Base-by-base conservation (phyloP, 176 grass and related monocot species). In the Metroxylon sagu region DNA sequence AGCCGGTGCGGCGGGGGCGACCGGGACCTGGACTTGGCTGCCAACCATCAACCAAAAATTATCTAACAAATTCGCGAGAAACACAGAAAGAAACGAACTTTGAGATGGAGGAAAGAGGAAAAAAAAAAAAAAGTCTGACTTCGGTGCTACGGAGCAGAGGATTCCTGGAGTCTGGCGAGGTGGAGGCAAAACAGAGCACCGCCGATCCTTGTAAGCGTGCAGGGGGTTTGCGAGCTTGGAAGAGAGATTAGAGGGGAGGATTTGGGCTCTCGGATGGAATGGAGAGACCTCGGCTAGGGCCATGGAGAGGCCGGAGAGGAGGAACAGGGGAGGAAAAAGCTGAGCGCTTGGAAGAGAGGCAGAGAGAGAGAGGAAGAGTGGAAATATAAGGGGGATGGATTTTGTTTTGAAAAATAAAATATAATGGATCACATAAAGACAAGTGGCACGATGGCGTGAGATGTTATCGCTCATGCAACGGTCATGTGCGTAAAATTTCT, bases 131-230 rank as follows among this genome's bases (percentile, higher is more conserved):
- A 3, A 29, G 6, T 16, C 71, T 58, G 14, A 81, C 78, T 81
- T 82, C 1, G 67, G 48, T 1, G 83, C 75, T 54, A 91, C 75
- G 54, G 87, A 90, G 87, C 83, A 88, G 14, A 67, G 74, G 54
- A 84, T 28, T 48, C 62, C n/a, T 56, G 62, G 74, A 56, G 64
- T 49, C 53, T 76, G 50, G 48, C 61, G 56, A 55, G 56, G 49
- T 5, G 17, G 15, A 15, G 70, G 66, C 5, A 52, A 60, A 5
- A 31, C 29, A 30, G 71, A 50, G 51, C 72, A 54, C 12, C 56
- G 71, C 6, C 28, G 73, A 2, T 70, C 30, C n/a, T 52, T 53
- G 49, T 27, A 18, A 7, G 52, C 52, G 25, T 52, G 56, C 35
- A 80, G 53, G 16, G 56, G 66, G 1, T 30, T 19, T 14, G 57